Conservation (phyloP, 116 monocot species). For the Posidonia oceanica region DNA sequence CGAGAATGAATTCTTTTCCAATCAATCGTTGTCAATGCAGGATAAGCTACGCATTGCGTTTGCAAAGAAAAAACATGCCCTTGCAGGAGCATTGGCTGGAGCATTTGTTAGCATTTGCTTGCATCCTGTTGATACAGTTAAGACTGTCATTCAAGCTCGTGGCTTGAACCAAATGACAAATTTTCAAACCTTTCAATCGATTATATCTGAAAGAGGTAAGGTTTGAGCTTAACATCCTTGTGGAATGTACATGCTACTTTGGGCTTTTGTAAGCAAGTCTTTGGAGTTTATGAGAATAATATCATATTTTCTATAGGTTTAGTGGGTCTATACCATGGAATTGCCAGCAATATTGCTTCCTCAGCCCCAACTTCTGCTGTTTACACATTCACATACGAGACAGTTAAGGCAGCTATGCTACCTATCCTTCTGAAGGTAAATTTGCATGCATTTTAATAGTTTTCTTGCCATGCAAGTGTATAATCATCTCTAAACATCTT, state of each 20-base stretch:
- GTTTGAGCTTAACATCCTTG: no score
- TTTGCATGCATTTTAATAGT: neutral
- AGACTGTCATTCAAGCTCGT: conserved; percentile 76
- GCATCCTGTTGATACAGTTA: conserved; percentile 90
- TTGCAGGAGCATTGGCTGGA: conserved; percentile 92
- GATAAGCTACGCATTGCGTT: conserved; percentile 32
- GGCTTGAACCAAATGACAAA: conserved; percentile 24
- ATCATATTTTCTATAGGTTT: conserved; percentile 32
- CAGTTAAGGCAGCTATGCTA: conserved; percentile 67
- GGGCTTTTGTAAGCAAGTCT: no score
- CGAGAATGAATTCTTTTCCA: conserved; percentile 3
- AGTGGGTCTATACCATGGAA: conserved; percentile 80
- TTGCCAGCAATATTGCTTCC: conserved; percentile 84
- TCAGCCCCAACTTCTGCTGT: conserved; percentile 95
- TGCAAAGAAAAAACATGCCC: conserved; percentile 50
- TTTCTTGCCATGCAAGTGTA: neutral
- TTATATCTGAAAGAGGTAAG: conserved; percentile 68
- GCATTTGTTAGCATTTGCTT: conserved; percentile 75
- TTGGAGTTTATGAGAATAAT: neutral
- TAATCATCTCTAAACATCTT: neutral
- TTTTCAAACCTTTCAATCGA: conserved; percentile 25
- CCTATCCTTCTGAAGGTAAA: conserved; percentile 75
- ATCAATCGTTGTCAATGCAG: conserved; percentile 12
- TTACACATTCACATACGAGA: conserved; percentile 94
- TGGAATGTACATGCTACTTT: no score